Base-by-base conservation (phyloP, 805 yeast species). In the Saccharomyces paradoxus region DNA sequence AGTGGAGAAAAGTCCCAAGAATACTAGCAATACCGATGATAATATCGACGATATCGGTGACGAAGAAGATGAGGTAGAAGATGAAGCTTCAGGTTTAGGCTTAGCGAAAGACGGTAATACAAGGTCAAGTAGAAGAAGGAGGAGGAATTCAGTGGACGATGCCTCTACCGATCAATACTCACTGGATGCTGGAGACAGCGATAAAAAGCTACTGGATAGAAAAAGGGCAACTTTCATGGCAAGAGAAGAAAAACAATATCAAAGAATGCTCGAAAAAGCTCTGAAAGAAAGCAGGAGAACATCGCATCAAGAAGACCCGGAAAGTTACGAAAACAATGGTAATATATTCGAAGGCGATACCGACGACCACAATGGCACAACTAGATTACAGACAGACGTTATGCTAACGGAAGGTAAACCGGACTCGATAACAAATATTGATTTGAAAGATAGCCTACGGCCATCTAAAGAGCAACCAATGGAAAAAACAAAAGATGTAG, bases 201-300 rank as follows among this genome's bases (percentile, higher is more conserved):
- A 64, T 10, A 64, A 58, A 49, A 62, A 60, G 46, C 56, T 63
- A 14, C 61, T 60, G 49, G 71, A 67, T 53, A 68, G 74, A 48
- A 73, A 71, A 49, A 60, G 76, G 44, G 75, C 73, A 7, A 73
- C 75, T 5, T 70, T 65, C 27, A 63, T 66, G 51, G 73, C 76
- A 2, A 67, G 77, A 56, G 77, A 74, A 56, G 78, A 75, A 53
- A 72, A 73, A n/a, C 74, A 75, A 44, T 75, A 74, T 55, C 77
- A 74, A 58, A 66, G 71, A 28, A 67, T 74, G 70, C 59, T 75
- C 13, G 73, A 75, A 53, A 67, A 74, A 54, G 78, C 72, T 0
- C 64, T 75, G 51, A 69, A 70, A 48, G 78, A 74, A 55, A 72
- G 77, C 52, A 68, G 70, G 57, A 69, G 69, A 41, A 71, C 72